phyloP scores from a whole-genome alignment of 306 rosid genomes.

The Vachellia collinsii region DNA sequence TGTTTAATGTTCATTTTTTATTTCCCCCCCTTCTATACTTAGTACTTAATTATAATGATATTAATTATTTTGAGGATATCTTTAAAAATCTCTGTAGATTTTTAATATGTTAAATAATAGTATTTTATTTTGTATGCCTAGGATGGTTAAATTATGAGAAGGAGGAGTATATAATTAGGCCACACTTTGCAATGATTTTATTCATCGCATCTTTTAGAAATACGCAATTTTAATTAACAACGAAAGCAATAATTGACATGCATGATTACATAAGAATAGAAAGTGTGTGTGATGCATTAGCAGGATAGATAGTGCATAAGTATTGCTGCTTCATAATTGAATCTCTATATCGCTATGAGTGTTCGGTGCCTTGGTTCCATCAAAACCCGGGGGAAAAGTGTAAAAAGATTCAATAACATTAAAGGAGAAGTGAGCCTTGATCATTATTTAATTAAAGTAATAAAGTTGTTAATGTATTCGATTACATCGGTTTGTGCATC shows the following conservation, averaged over 20 bases:
- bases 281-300: too few relatives aligned
- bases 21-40: too few relatives aligned
- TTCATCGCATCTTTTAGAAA: neutral
- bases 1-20: too few relatives aligned
- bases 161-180: neutral
- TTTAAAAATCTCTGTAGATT: too few relatives aligned
- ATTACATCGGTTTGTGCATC: neutral
- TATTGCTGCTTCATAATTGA: neutral
- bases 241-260: neutral
- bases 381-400: neutral
- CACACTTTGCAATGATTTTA: neutral
- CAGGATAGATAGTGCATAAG: too few relatives aligned
- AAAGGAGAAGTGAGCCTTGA: neutral
- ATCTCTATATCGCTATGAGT: neutral
- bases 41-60: too few relatives aligned
- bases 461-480: neutral
- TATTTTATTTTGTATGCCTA: too few relatives aligned
- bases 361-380: constrained; percentile 3
- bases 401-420: neutral
- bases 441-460: neutral
- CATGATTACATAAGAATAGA: neutral
- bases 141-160: neutral
- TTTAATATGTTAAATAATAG: too few relatives aligned
- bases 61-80: too few relatives aligned
- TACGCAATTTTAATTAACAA: neutral